Base-by-base conservation (phyloP, 2,329 filamentous ascomycete genomes). In the Epichloe amarillans region DNA sequence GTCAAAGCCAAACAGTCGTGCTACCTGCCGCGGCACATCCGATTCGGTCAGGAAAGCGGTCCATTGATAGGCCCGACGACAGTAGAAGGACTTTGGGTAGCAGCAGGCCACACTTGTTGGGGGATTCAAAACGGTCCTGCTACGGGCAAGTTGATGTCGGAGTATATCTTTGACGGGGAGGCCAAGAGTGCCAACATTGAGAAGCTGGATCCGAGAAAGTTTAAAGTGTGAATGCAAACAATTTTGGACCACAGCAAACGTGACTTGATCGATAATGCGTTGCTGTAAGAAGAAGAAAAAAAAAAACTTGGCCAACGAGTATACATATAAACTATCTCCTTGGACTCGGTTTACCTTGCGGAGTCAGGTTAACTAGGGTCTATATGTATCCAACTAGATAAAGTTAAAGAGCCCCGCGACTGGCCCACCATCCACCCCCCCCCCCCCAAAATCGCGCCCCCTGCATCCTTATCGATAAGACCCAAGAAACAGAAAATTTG, bases 61-160 rank as follows among this genome's bases (percentile, higher is more conserved):
- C 91, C 93, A 5, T 66, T 97, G 47, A 77, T 97, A 23, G 93
- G 93, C 0, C 71, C 75, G 49, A 90, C 89, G 7, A 76, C 77
- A 2, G 79, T 84, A 0, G 77, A 80, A 6, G 89, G 90, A 0
- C 61, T 97, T 42, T 83, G 85, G 65, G 73, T 97, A 53, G 93
- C 93, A 0, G 78, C 88, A 0, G 93, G 93, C 0, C 93, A 98
- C 71, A 95, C 89, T 1, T 97, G 91, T 69, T 98, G 93, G 93
- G 93, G 93, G 0, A 95, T 98, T 21, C 91, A 97, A 70, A 97
- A 98, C 69, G 88, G 83, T 0, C 90, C 91, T 1, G 93, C 77
- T 1, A 97, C 91, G 7, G 87, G 87, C 4, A 87, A 83, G 67
- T 65, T 91, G 39, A 84, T 93, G 72, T 84, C 84, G 38, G 86